Conservation (phyloP, 345 rosid genomes). For the Diplotaxis tenuifolia region DNA sequence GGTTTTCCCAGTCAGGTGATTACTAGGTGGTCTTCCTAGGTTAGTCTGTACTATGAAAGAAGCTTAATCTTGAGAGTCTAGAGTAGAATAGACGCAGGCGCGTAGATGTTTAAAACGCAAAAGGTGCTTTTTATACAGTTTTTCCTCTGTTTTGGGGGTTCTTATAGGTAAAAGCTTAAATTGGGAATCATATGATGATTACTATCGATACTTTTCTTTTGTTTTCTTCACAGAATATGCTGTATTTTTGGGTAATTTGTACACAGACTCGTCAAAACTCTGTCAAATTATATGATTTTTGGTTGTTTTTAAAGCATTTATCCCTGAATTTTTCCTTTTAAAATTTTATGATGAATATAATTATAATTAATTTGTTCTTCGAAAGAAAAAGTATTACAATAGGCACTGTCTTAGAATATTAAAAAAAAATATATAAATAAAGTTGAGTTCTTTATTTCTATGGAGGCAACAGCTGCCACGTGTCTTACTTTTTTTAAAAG, state of each 20-base stretch:
- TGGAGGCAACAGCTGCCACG: too few relatives aligned
- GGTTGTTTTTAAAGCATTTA: background rate
- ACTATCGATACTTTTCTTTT: background rate
- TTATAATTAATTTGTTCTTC: too few relatives aligned
- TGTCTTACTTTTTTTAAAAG: too few relatives aligned
- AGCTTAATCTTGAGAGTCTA: constrained; percentile 26
- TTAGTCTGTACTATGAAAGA: constrained; percentile 20
- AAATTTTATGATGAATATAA: too few relatives aligned
- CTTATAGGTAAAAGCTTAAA: constrained; percentile 9
- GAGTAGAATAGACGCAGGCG: constrained; percentile 23
- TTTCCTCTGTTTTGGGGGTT: background rate
- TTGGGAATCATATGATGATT: constrained; percentile 21
- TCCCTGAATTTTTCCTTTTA: too few relatives aligned
- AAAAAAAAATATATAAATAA: too few relatives aligned
- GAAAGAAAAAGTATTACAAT: too few relatives aligned
- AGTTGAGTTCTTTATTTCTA: too few relatives aligned
- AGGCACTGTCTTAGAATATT: too few relatives aligned
- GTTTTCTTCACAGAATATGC: constrained; percentile 2
- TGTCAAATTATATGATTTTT: constrained; percentile 15
- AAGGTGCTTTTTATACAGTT: constrained; percentile 6
- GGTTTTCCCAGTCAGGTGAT: constrained; percentile 29
- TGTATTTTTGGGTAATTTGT: constrained; percentile 17
- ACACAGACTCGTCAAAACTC: constrained; percentile 25
- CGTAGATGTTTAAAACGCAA: constrained; percentile 23
- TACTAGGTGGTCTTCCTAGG: constrained; percentile 21